Percentiles rank a stretch among this genome's conserved stretches.
Evolutionary conservation across 2,329 filamentous ascomycete genomes (phyloP).

Genomic region (Colletotrichum caudatum): DNA sequence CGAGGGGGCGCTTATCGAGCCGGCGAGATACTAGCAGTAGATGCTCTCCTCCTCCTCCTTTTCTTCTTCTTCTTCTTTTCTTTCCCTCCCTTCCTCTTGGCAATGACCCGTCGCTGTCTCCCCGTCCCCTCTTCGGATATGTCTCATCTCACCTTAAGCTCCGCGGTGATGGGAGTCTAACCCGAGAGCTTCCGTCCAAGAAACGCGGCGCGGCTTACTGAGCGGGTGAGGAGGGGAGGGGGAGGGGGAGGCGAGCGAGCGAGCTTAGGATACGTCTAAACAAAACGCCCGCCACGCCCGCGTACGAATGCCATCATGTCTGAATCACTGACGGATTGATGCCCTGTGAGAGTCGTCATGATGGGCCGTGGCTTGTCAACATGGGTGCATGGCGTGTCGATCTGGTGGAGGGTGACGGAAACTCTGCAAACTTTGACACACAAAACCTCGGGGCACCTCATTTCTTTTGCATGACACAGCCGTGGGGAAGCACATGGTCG

Average conservation of each 20-base stretch:
- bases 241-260: slow-evolving; percentile 1
- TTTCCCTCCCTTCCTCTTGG: background rate
- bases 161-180: slow-evolving; percentile 24
- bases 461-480: slow-evolving; percentile 33
- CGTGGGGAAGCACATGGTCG: slow-evolving; percentile 11
- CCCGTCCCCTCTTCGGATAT: slow-evolving; percentile 5
- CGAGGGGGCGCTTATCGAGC: background rate
- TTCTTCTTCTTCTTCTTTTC: background rate
- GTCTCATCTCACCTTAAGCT: slow-evolving; percentile 29
- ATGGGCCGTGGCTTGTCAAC: background rate
- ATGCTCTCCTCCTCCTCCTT: too few relatives aligned
- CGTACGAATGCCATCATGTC: background rate
- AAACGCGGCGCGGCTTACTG: background rate
- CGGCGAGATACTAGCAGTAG: background rate
- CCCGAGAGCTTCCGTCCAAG: slow-evolving; percentile 1
- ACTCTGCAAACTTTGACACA: slow-evolving; percentile 37
- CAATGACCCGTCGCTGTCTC: background rate
- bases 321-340: slow-evolving; percentile 27
- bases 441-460: slow-evolving; percentile 25
- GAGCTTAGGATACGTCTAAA: slow-evolving; percentile 9
- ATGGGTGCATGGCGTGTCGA: slow-evolving; percentile 6
- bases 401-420: slow-evolving; percentile 16
- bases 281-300: background rate
- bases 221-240: background rate
- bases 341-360: slow-evolving; percentile 10